These are phyloP conservation scores for Apostasia ramifera DNA, from an alignment of 106 monocot genomes.

Conservation along the genomic window DNA sequence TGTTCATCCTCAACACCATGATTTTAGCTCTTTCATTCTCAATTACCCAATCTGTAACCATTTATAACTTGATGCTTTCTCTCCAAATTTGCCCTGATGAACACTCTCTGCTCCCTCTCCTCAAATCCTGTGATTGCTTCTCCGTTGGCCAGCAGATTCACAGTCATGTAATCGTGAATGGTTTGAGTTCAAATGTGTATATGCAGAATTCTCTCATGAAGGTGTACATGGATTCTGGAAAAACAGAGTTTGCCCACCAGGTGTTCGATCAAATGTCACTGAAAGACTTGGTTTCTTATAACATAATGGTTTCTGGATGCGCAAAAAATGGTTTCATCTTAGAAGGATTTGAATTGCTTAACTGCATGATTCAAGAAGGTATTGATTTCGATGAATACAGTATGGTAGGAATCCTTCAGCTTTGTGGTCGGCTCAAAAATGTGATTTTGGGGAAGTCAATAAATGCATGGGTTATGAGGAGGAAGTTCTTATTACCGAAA, in stretches of 20 bases:
- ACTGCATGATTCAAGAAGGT: constrained; percentile 21
- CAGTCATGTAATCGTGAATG: constrained; percentile 34
- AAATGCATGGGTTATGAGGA: constrained; percentile 42
- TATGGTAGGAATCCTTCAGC: constrained; percentile 34
- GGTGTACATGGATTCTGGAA: constrained; percentile 34
- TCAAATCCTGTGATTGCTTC: constrained; percentile 21
- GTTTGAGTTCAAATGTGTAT: constrained; percentile 22
- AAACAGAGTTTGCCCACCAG: constrained; percentile 15
- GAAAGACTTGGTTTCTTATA: constrained; percentile 41
- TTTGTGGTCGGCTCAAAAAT: constrained; percentile 30
- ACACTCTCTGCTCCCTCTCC: constrained; percentile 40
- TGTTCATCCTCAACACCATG: constrained; percentile 62
- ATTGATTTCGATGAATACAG: constrained; percentile 46
- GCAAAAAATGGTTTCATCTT: constrained; percentile 16
- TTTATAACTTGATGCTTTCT: constrained; percentile 40
- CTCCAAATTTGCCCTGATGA: constrained; percentile 33
- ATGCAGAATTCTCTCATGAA: constrained; percentile 56
- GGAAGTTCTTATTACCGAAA: not conserved
- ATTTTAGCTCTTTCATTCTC: constrained; percentile 49
- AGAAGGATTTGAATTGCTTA: constrained; percentile 34
- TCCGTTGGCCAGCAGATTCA: constrained; percentile 27
- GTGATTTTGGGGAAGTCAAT: constrained; percentile 29
- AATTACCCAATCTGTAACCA: not conserved
- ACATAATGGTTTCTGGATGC: constrained; percentile 50
- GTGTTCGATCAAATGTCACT: constrained; percentile 28